A percentile compares a stretch with the other conserved stretches of the same genome.
phyloP scores from a whole-genome alignment of 352 stramenopile genomes.

The Globisporangium orthogonon region DNA sequence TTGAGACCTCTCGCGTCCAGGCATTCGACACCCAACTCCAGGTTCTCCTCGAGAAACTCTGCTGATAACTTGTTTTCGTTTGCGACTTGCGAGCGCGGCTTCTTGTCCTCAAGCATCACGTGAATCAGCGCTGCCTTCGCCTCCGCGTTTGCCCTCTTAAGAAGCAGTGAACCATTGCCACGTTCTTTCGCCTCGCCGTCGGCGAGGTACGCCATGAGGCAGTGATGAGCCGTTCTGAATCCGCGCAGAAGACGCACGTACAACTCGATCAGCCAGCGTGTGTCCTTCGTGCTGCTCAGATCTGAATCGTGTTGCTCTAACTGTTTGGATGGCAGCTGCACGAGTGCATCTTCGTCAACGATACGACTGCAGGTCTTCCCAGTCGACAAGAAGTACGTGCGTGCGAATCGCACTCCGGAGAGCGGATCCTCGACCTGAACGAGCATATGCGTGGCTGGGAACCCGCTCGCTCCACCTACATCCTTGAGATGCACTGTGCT shows the following conservation, averaged over 20 bases:
- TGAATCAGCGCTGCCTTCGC: constrained; percentile 17
- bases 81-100: constrained; percentile 13
- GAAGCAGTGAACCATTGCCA: constrained; percentile 9
- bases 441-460: constrained; percentile 54
- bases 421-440: constrained; percentile 70
- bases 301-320: constrained; percentile 14
- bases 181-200: constrained; percentile 10
- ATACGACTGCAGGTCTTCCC: constrained; percentile 40
- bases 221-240: constrained; percentile 17
- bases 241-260: constrained; percentile 34
- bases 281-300: constrained; percentile 14
- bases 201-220: not conserved
- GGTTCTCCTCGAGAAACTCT: constrained; percentile 30
- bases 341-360: constrained; percentile 58
- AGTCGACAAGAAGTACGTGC: constrained; percentile 66
- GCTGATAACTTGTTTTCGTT: constrained; percentile 13
- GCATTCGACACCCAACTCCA: constrained; percentile 28
- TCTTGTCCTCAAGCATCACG: constrained; percentile 14
- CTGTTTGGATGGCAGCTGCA: constrained; percentile 18
- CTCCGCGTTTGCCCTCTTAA: constrained; percentile 18
- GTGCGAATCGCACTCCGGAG: constrained; percentile 47
- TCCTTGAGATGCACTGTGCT: constrained; percentile 25
- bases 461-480: constrained; percentile 13
- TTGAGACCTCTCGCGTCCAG: constrained; percentile 36
- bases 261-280: constrained; percentile 26